These are phyloP conservation scores for Colletotrichum tropicicola DNA, from an alignment of 2,329 filamentous ascomycete genomes.

Conservation along the genomic window DNA sequence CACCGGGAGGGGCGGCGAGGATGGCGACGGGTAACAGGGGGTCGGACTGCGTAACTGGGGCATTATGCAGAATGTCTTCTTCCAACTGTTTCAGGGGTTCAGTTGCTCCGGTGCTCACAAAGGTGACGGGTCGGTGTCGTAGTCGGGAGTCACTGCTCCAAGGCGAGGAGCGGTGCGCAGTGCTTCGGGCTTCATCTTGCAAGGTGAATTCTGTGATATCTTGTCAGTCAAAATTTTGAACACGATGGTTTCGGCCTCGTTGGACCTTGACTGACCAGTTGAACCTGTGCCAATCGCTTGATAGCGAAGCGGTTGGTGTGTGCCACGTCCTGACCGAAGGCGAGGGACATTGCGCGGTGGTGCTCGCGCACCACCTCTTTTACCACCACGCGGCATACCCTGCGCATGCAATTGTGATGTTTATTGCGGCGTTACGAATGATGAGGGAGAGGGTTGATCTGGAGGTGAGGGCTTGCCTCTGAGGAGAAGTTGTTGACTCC, in stretches of 20 bases:
- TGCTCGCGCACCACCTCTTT: constrained; percentile 16
- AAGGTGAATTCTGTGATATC: constrained; percentile 27
- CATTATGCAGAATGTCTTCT: constrained; percentile 32
- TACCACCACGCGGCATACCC: constrained; percentile 24
- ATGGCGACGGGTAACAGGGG: too few species aligned
- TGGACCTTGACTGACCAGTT: background rate
- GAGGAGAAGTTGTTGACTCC: too few species aligned
- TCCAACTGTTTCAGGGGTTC: constrained; percentile 57
- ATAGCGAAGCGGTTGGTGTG: background rate
- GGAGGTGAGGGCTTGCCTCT: too few species aligned
- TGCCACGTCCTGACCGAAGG: background rate
- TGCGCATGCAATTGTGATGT: background rate
- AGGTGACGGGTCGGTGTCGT: constrained; percentile 58
- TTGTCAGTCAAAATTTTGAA: background rate
- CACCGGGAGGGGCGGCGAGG: too few species aligned
- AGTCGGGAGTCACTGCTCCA: constrained; percentile 52
- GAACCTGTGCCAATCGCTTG: background rate
- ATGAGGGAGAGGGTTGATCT: too few species aligned
- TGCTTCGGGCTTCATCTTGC: constrained; percentile 36
- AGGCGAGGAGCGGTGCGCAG: constrained; percentile 44
- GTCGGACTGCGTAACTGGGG: too few species aligned
- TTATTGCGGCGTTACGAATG: background rate
- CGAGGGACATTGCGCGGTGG: constrained; percentile 4
- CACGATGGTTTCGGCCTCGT: too few species aligned
- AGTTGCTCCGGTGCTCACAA: constrained; percentile 62